Conservation (phyloP, 116 monocot species). For the Papilionanthe hybrid region DNA sequence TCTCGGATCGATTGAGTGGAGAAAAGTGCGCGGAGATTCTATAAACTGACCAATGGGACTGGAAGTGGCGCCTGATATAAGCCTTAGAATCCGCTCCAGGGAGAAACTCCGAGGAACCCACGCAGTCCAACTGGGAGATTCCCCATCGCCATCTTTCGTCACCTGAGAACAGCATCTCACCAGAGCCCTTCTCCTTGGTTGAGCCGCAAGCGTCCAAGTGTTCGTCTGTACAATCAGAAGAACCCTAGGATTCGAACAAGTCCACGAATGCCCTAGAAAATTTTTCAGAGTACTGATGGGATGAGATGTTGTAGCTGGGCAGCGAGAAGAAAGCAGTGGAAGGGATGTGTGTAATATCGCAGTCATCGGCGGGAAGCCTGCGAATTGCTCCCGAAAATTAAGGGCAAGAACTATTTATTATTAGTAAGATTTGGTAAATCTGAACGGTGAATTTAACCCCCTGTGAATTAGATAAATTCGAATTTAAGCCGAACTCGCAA, state of each 20-base stretch:
- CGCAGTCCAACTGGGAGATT: constrained; percentile 18
- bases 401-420: too few relatives aligned
- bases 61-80: constrained; percentile 80
- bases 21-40: constrained; percentile 70
- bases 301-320: not conserved
- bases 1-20: constrained; percentile 76
- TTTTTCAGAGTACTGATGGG: not conserved
- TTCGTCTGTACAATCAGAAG: not conserved
- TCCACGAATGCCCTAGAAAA: not conserved
- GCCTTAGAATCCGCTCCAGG: constrained; percentile 57
- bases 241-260: not conserved
- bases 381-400: not conserved
- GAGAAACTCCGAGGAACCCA: constrained; percentile 30
- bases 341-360: not conserved
- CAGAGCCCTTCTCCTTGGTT: not conserved
- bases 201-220: not conserved
- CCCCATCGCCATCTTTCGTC: not conserved
- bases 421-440: too few relatives aligned
- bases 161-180: constrained; percentile 1
- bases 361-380: not conserved
- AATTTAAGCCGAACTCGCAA: too few relatives aligned
- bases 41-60: constrained; percentile 86
- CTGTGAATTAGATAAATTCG: too few relatives aligned
- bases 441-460: too few relatives aligned
- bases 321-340: not conserved